These are phyloP conservation scores for Cryptococcus sp. DNA, from an alignment of 1,284 basidiomycete genomes.

Conservation along the genomic window DNA sequence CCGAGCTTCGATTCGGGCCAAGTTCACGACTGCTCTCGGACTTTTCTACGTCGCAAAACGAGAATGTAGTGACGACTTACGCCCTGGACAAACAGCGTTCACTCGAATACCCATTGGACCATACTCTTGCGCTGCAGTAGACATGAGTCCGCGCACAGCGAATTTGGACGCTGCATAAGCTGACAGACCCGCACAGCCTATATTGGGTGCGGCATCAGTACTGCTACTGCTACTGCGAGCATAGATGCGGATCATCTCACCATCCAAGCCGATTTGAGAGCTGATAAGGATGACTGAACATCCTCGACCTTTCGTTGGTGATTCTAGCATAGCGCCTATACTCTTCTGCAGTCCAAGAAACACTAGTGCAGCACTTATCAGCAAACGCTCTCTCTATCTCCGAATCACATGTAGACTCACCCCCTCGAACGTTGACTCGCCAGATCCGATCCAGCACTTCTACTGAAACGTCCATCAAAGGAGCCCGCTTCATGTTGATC, in stretches of 20 bases:
- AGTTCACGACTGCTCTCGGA: too few species aligned
- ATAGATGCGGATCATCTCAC: slow-evolving; percentile 7
- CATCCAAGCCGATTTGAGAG: slow-evolving; percentile 32
- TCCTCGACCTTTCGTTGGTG: slow-evolving; percentile 22
- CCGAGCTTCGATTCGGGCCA: too few species aligned
- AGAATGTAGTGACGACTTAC: slow-evolving; percentile 1
- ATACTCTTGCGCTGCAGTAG: slow-evolving; percentile 29
- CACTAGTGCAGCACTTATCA: slow-evolving; percentile 6
- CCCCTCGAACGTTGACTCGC: slow-evolving; percentile 17
- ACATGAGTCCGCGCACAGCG: slow-evolving; percentile 33
- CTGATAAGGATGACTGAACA: slow-evolving; percentile 29
- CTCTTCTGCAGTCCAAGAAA: slow-evolving; percentile 32
- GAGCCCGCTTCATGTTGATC: slow-evolving; percentile 12
- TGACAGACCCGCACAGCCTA: slow-evolving; percentile 9
- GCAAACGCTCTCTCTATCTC: too few species aligned
- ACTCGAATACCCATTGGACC: slow-evolving; percentile 32
- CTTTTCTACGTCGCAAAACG: too few species aligned
- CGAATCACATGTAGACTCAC: slow-evolving; percentile 8
- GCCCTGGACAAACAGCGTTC: slow-evolving; percentile 30
- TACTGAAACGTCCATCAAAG: slow-evolving; percentile 16
- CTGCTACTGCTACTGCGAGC: neutral
- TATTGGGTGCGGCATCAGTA: neutral
- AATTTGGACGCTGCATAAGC: slow-evolving; percentile 36
- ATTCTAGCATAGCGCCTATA: slow-evolving; percentile 23
- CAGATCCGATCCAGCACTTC: slow-evolving; percentile 21